Percentiles rank a stretch among this genome's conserved stretches.
Conservation (phyloP, 352 stramenopile genomes). For the Pythium folliculosum region DNA sequence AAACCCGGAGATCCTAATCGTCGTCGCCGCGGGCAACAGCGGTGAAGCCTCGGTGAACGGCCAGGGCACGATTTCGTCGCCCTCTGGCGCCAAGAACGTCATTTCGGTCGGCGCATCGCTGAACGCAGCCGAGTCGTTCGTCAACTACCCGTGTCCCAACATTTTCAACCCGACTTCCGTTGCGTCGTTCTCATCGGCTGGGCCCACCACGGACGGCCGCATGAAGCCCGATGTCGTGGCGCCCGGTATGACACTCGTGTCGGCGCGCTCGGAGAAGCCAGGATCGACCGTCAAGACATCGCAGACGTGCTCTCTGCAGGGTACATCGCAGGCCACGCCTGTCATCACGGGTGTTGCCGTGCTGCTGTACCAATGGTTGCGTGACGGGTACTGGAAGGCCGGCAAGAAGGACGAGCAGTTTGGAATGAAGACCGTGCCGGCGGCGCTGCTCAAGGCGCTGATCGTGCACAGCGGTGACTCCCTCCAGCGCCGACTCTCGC, state of each 20-base stretch:
- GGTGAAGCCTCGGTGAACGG: slow-evolving; percentile 61
- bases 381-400: slow-evolving; percentile 78
- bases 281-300: slow-evolving; percentile 56
- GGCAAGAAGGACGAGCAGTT: slow-evolving; percentile 54
- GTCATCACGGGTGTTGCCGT: slow-evolving; percentile 76
- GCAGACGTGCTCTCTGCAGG: slow-evolving; percentile 69
- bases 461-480: slow-evolving; percentile 78
- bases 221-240: slow-evolving; percentile 89
- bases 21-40: slow-evolving; percentile 90
- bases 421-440: slow-evolving; percentile 63
- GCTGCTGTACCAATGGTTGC: slow-evolving; percentile 75
- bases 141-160: slow-evolving; percentile 43
- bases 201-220: slow-evolving; percentile 77
- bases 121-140: slow-evolving; percentile 57
- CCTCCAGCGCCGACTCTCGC: slow-evolving; percentile 47
- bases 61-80: slow-evolving; percentile 76
- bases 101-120: slow-evolving; percentile 82
- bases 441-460: slow-evolving; percentile 75
- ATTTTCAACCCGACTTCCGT: slow-evolving; percentile 79
- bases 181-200: slow-evolving; percentile 81
- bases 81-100: slow-evolving; percentile 82
- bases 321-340: slow-evolving; percentile 76
- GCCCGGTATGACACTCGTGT: slow-evolving; percentile 80
- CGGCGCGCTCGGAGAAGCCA: slow-evolving; percentile 61
- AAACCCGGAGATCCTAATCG: slow-evolving; percentile 83